These are phyloP conservation scores for Naganishia liquefaciens DNA, from an alignment of 1,284 basidiomycete genomes.

Conservation along the genomic window DNA sequence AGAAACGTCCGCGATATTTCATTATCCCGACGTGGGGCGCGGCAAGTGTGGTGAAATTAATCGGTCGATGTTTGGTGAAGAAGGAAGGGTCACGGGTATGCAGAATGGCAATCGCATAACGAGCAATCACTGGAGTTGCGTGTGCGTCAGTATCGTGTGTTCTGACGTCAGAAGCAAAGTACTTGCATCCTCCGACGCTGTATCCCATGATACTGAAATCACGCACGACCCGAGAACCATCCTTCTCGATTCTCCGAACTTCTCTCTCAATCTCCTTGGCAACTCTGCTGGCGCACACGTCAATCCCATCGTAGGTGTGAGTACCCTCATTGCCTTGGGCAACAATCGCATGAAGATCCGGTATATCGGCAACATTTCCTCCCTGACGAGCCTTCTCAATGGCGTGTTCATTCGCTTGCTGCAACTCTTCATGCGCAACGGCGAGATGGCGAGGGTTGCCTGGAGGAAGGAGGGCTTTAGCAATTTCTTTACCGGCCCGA, in stretches of 20 bases:
- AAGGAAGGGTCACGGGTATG: slow-evolving; percentile 48
- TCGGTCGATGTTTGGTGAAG: slow-evolving; percentile 44
- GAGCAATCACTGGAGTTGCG: slow-evolving; percentile 44
- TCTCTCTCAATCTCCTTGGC: slow-evolving; percentile 48
- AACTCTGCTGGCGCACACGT: slow-evolving; percentile 51
- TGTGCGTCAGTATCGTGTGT: neutral
- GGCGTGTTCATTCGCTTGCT: slow-evolving; percentile 18
- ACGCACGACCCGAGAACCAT: slow-evolving; percentile 39
- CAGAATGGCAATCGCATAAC: slow-evolving; percentile 49
- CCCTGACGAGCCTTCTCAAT: neutral
- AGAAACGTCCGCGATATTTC: slow-evolving; percentile 28
- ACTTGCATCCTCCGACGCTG: slow-evolving; percentile 50
- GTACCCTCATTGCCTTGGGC: slow-evolving; percentile 48
- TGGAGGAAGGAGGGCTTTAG: slow-evolving; percentile 31
- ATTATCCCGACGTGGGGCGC: slow-evolving; percentile 39
- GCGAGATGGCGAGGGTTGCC: slow-evolving; percentile 46
- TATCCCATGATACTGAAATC: slow-evolving; percentile 52
- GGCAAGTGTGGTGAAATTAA: slow-evolving; percentile 48
- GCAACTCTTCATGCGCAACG: slow-evolving; percentile 42
- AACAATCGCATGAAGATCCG: slow-evolving; percentile 47
- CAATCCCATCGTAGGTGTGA: slow-evolving; percentile 52
- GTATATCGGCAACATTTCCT: neutral
- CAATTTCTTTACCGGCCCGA: too few relatives aligned
- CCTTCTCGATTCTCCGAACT: slow-evolving; percentile 40
- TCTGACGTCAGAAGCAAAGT: neutral